These are phyloP conservation scores for Periconia sp. DNA, from an alignment of 2,329 filamentous ascomycete species.

Conservation along the genomic window DNA sequence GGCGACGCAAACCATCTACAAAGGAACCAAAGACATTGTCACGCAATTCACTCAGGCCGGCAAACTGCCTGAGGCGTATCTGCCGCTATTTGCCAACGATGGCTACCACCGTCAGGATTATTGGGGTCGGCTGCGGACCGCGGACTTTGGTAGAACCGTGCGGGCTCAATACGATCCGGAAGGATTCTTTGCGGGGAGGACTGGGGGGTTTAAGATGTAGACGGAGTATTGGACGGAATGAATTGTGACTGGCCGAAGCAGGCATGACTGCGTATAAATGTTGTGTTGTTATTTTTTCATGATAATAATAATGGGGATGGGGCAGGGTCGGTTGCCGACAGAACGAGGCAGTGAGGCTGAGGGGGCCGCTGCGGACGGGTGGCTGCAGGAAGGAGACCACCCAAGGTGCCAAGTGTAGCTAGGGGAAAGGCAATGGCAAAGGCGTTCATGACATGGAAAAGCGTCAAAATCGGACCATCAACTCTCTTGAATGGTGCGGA, in stretches of 20 bases:
- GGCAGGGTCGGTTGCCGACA: constrained; percentile 13
- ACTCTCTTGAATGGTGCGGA: neutral
- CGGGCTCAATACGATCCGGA: constrained; percentile 44
- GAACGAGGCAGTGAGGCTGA: constrained; percentile 18
- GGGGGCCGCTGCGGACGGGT: constrained; percentile 1
- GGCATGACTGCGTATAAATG: constrained; percentile 6
- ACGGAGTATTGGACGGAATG: constrained; percentile 1
- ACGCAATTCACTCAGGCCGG: constrained; percentile 37
- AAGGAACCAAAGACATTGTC: constrained; percentile 38
- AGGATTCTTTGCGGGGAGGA: constrained; percentile 44
- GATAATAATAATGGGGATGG: constrained; percentile 7
- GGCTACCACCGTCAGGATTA: constrained; percentile 48
- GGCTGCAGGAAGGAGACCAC: neutral
- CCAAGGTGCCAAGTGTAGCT: neutral
- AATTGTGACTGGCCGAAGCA: constrained; percentile 3
- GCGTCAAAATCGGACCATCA: neutral
- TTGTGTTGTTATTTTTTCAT: constrained; percentile 14
- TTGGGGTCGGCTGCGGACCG: constrained; percentile 42
- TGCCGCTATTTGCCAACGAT: constrained; percentile 52
- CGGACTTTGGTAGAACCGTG: constrained; percentile 34
- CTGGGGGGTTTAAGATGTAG: constrained; percentile 44
- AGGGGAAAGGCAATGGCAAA: neutral
- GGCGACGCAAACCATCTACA: constrained; percentile 42
- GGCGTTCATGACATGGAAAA: neutral
- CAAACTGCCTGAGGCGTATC: constrained; percentile 43